These are phyloP conservation scores for Rhynchosporium agropyri DNA, from an alignment of 2,329 filamentous ascomycete genomes.

Conservation along the genomic window DNA sequence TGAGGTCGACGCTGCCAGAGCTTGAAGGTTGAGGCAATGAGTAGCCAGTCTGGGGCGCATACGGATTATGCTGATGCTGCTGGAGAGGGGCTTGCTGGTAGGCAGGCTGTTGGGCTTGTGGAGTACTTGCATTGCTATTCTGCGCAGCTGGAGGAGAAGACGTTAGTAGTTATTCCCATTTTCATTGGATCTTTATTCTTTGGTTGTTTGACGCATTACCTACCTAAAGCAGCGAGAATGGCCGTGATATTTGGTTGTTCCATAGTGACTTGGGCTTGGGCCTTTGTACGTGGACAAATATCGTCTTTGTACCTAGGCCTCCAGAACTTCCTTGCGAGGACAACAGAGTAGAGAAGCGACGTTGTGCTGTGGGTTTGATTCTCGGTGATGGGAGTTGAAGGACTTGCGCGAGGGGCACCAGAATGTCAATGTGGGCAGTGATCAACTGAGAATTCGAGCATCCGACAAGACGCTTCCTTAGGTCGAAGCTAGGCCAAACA, in stretches of 20 bases:
- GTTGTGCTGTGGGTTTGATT: too few relatives aligned
- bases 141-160: constrained; percentile 48
- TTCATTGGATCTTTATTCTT: background rate
- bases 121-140: constrained; percentile 50
- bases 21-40: constrained; percentile 58
- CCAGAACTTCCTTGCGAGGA: too few relatives aligned
- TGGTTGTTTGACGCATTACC: constrained; percentile 14
- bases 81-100: constrained; percentile 49
- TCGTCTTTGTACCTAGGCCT: too few relatives aligned
- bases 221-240: constrained; percentile 55
- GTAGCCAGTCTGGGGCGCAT: constrained; percentile 45
- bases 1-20: constrained; percentile 79
- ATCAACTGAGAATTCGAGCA: too few relatives aligned
- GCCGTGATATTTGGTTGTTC: constrained; percentile 51
- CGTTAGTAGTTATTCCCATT: constrained; percentile 25
- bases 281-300: background rate
- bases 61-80: constrained; percentile 47
- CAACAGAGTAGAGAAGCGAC: too few relatives aligned
- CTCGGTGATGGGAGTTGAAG: too few relatives aligned
- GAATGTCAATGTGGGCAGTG: too few relatives aligned
- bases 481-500: too few relatives aligned
- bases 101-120: constrained; percentile 45
- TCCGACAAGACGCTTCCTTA: too few relatives aligned
- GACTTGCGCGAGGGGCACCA: too few relatives aligned
- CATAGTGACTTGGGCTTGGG: too few relatives aligned